Evolutionary conservation across 305 asterid genomes (phyloP).

Genomic region (Stenogyne calaminthoides): DNA sequence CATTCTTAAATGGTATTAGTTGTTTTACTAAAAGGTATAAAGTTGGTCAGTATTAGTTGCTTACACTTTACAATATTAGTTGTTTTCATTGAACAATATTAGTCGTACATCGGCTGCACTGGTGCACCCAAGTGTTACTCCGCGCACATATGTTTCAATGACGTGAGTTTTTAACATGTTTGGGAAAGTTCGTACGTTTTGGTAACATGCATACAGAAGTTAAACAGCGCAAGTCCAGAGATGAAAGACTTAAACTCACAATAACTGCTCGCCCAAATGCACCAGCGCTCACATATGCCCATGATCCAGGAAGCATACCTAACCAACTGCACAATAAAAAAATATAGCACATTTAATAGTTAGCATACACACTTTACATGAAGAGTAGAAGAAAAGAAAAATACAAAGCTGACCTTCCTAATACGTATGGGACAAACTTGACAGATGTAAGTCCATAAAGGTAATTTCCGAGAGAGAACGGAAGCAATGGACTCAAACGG

Average conservation of each 20-base stretch:
- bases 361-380: not conserved
- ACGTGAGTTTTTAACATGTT: too few species aligned
- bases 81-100: too few species aligned
- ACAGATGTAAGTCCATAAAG: constrained; percentile 95
- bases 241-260: constrained; percentile 52
- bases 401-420: constrained; percentile 71
- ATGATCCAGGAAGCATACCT: constrained; percentile 97
- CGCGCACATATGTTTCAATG: too few species aligned
- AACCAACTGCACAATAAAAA: constrained; percentile 69
- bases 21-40: too few species aligned
- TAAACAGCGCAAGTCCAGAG: not conserved
- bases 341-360: not conserved
- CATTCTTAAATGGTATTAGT: too few species aligned
- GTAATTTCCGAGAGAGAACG: constrained; percentile 94
- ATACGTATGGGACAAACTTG: constrained; percentile 78
- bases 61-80: too few species aligned
- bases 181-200: too few species aligned
- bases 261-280: constrained; percentile 95
- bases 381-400: constrained; percentile 12
- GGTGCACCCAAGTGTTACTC: too few species aligned
- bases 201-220: too few species aligned
- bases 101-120: too few species aligned
- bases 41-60: too few species aligned
- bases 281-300: constrained; percentile 99
- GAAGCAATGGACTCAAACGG: constrained; percentile 97